Evolutionary conservation across 192 early-diverging fungal genomes (phyloP), one percentile per base, ranked within the genome.

Genomic region (Cetraspora pellucida): DNA sequence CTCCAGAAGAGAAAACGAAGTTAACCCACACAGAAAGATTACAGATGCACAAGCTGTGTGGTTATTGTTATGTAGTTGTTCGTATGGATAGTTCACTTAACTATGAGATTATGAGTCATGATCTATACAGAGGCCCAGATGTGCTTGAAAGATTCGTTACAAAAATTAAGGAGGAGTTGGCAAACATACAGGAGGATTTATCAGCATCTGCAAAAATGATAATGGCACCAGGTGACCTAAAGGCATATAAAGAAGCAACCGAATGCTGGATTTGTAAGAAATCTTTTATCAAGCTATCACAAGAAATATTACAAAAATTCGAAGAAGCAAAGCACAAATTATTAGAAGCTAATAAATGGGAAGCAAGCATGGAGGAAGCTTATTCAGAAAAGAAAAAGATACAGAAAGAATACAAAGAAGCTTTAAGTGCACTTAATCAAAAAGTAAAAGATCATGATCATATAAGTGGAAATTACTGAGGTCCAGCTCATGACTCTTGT

Each of bases 391-490:
- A 71, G 69, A 71, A 71, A 60, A 10, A 60, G 6, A 1, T 10
- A 28, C 58, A 60, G 11, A 71, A 55, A 52, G 2, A 11, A 71
- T 71, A 71, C 50, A 1, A 25, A 52, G 4, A 71, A 71, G 49
- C 50, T 13, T 71, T 71, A 71, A 71, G 28, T 71, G 28, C 5
- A 1, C 69, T 71, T 52, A 71, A 71, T 19, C 49, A 11, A 1
- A 72, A 72, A 58, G 71, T 72, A 2, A 55, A 44, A 58, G 71
- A 72, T 58, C 55, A 72, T 72, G 8, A 23, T 43, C 31, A 72
- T 59, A 72, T 72, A 21, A 72, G 9, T 44, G 30, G 55, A 10
- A 69, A 50, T 0, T 69, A 69, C 17, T 3, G 67, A 69, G 67
- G 46, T 0, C 46, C 46, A 27, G 67, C 67, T 25, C 67, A 69